Percentiles rank a stretch among this genome's conserved stretches.
Evolutionary conservation across 805 yeast species (phyloP).

Genomic region (Yarrowia deformans): DNA sequence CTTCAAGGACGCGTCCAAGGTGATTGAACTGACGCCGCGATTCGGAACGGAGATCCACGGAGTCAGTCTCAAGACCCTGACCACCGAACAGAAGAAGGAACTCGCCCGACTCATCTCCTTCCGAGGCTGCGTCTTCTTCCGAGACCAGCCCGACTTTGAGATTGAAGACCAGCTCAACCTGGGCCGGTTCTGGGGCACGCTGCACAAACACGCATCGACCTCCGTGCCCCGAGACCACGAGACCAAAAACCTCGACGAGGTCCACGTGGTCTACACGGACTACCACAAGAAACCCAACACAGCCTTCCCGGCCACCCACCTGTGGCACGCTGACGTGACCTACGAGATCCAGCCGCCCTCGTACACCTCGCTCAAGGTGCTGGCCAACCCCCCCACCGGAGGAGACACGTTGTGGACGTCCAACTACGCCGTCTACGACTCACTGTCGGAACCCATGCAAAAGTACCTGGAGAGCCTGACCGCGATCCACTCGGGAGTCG

Average conservation of each 20-base stretch:
- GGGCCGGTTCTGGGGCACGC: conserved; percentile 37
- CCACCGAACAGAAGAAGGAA: conserved; percentile 54
- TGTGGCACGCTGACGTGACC: conserved; percentile 62
- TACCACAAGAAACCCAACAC: conserved; percentile 43
- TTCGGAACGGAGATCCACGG: conserved; percentile 70
- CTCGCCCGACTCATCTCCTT: conserved; percentile 19
- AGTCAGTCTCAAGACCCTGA: conserved; percentile 55
- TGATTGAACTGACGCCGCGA: conserved; percentile 65
- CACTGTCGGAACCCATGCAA: conserved; percentile 68
- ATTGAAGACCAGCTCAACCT: conserved; percentile 24
- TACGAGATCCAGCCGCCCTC: conserved; percentile 65
- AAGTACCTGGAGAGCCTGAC: conserved; percentile 61
- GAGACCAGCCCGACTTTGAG: conserved; percentile 47
- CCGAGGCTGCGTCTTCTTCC: conserved; percentile 33
- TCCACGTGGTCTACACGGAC: conserved; percentile 66
- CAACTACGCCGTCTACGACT: conserved; percentile 65
- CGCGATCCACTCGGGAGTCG: conserved; percentile 62
- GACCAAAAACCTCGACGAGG: conserved; percentile 56
- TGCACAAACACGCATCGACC: conserved; percentile 40
- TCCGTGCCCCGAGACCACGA: conserved; percentile 30
- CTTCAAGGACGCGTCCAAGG: conserved; percentile 46
- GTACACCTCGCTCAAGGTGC: conserved; percentile 58
- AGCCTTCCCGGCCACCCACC: conserved; percentile 30
- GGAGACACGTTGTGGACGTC: conserved; percentile 74
- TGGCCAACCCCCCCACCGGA: conserved; percentile 64